Percentiles rank a stretch among this genome's conserved stretches.
Evolutionary conservation across 176 grass and related monocot species (phyloP).

Genomic region (Phoenix roebelenii): DNA sequence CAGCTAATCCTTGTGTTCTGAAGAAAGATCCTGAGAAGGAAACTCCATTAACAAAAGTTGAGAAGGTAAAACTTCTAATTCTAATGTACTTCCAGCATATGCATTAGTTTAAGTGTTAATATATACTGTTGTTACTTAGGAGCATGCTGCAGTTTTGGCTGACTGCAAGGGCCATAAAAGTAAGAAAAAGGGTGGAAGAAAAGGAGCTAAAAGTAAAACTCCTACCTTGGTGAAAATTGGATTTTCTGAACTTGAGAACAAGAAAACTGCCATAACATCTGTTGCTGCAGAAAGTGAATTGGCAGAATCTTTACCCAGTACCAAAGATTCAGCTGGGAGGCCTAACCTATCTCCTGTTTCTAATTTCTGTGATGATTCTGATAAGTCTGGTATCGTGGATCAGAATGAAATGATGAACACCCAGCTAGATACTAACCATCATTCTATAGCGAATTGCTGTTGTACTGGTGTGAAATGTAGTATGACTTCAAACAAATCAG

Average conservation of each 20-base stretch:
- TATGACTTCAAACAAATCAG: constrained; percentile 24
- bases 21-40: constrained; percentile 3
- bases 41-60: background rate
- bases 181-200: constrained; percentile 78
- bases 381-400: constrained; percentile 19
- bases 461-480: constrained; percentile 17
- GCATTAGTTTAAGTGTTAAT: no score
- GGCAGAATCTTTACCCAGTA: constrained; percentile 5
- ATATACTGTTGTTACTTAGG: constrained; percentile 13
- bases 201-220: constrained; percentile 60
- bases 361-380: constrained; percentile 24
- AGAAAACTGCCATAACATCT: constrained; percentile 24
- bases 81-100: no score
- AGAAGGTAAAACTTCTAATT: no score
- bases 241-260: constrained; percentile 30
- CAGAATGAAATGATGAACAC: constrained; percentile 19
- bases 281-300: constrained; percentile 24
- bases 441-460: constrained; percentile 15
- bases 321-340: constrained; percentile 16
- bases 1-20: background rate
- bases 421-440: constrained; percentile 15
- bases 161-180: constrained; percentile 41
- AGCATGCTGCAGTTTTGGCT: constrained; percentile 24
- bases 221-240: constrained; percentile 28
- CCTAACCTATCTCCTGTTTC: constrained; percentile 27